A percentile compares a stretch with the other conserved stretches of the same genome.
phyloP scores from a whole-genome alignment of 768 basidiomycete species.

The Rhizopogon salebrosus region DNA sequence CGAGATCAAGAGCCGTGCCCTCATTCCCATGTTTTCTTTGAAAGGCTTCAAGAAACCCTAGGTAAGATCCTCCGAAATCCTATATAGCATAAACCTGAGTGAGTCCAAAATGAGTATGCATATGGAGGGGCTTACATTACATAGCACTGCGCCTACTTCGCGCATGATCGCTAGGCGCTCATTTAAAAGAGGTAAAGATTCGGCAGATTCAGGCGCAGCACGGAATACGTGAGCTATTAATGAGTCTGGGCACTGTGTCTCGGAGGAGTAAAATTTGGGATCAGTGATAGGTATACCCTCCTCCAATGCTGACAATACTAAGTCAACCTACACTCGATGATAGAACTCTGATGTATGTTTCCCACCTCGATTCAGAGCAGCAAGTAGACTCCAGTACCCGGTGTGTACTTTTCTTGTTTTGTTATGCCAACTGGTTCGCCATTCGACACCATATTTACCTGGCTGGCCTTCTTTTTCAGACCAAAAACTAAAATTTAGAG shows the following conservation, averaged over 20 bases:
- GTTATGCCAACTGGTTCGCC: slow-evolving; percentile 65
- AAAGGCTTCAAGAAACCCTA: slow-evolving; percentile 59
- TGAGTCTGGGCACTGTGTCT: slow-evolving; percentile 62
- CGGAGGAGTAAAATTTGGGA: slow-evolving; percentile 74
- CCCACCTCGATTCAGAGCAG: slow-evolving; percentile 76
- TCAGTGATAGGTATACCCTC: slow-evolving; percentile 73
- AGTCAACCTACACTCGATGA: background rate
- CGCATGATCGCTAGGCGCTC: slow-evolving; percentile 77
- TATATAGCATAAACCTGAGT: slow-evolving; percentile 18
- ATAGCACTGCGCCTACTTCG: slow-evolving; percentile 68
- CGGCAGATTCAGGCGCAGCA: slow-evolving; percentile 47
- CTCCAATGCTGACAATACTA: slow-evolving; percentile 53
- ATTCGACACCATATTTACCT: slow-evolving; percentile 73
- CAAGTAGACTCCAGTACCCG: slow-evolving; percentile 86
- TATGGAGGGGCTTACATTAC: slow-evolving; percentile 42
- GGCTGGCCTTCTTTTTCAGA: slow-evolving; percentile 55
- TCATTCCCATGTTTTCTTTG: slow-evolving; percentile 43
- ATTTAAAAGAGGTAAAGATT: slow-evolving; percentile 62
- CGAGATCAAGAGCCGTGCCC: slow-evolving; percentile 70
- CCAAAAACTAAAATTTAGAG: slow-evolving; percentile 90
- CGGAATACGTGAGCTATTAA: slow-evolving; percentile 69
- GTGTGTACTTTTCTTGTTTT: slow-evolving; percentile 53
- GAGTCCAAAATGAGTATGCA: background rate
- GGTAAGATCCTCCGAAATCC: slow-evolving; percentile 69
- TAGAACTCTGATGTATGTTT: background rate